Conservation (phyloP, 306 rosid genomes). For the Cicer judaicum region DNA sequence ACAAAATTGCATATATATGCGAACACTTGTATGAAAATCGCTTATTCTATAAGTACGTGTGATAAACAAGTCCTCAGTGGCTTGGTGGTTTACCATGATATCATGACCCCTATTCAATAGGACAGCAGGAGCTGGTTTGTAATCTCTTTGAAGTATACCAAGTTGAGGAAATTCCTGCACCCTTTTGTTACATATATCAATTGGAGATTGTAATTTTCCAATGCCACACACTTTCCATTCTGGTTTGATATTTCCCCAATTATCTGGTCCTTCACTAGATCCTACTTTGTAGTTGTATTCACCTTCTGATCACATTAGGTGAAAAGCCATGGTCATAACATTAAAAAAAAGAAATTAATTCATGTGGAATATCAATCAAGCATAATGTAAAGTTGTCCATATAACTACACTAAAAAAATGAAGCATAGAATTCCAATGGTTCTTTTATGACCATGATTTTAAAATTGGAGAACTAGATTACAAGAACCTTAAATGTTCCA, state of each 20-base stretch:
- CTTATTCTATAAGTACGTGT: no score
- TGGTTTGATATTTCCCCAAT: slow-evolving; percentile 68
- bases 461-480: background rate
- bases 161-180: slow-evolving; percentile 51
- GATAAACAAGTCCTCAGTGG: background rate
- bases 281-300: slow-evolving; percentile 59
- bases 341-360: background rate
- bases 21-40: no score
- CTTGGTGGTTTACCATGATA: slow-evolving; percentile 53
- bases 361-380: no score
- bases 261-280: slow-evolving; percentile 65
- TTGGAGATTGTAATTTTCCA: slow-evolving; percentile 82
- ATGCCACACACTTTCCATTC: slow-evolving; percentile 65
- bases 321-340: background rate
- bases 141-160: slow-evolving; percentile 58
- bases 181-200: slow-evolving; percentile 56
- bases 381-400: no score
- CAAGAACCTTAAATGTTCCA: slow-evolving; percentile 7
- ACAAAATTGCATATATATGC: no score
- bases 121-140: slow-evolving; percentile 68
- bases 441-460: slow-evolving; percentile 6
- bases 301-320: slow-evolving; percentile 47
- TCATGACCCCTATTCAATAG: slow-evolving; percentile 75
- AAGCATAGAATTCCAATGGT: slow-evolving; percentile 8
- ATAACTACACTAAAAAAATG: background rate